These are phyloP conservation scores for Hyphopichia wangnamkhiaoensis DNA, from an alignment of 1,139 yeast genomes.

Conservation along the genomic window DNA sequence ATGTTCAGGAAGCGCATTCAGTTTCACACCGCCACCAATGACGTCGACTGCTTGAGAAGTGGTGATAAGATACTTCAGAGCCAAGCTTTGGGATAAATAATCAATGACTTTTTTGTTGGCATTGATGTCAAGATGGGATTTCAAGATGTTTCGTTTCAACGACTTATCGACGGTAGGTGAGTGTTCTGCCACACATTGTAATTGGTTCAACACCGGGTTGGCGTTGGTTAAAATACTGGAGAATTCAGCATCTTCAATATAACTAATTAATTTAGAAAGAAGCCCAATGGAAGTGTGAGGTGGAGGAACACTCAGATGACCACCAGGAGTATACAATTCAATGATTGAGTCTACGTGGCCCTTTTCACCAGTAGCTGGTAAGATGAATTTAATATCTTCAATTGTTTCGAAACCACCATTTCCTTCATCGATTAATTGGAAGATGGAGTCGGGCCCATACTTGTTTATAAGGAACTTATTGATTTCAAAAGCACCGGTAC, in stretches of 20 bases:
- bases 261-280: constrained; percentile 38
- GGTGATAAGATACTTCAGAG: constrained; percentile 46
- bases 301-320: constrained; percentile 52
- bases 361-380: constrained; percentile 56
- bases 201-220: constrained; percentile 43
- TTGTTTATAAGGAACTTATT: constrained; percentile 27
- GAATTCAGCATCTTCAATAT: constrained; percentile 38
- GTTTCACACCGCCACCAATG: constrained; percentile 67
- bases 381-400: constrained; percentile 51
- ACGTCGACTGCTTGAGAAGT: constrained; percentile 74
- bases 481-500: constrained; percentile 37
- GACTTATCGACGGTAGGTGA: constrained; percentile 25
- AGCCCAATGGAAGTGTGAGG: constrained; percentile 50
- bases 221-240: constrained; percentile 35
- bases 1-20: constrained; percentile 74
- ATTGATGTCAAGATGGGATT: constrained; percentile 37
- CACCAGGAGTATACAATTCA: constrained; percentile 46
- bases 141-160: constrained; percentile 39
- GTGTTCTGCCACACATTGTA: constrained; percentile 49
- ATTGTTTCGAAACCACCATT: constrained; percentile 30
- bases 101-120: constrained; percentile 46
- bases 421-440: constrained; percentile 50
- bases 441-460: constrained; percentile 43
- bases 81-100: constrained; percentile 21
- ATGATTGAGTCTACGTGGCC: constrained; percentile 43